A percentile compares a stretch with the other conserved stretches of the same genome.
Evolutionary conservation across 176 grass and related monocot species (phyloP).

Genomic region (Triticum aestivum): DNA sequence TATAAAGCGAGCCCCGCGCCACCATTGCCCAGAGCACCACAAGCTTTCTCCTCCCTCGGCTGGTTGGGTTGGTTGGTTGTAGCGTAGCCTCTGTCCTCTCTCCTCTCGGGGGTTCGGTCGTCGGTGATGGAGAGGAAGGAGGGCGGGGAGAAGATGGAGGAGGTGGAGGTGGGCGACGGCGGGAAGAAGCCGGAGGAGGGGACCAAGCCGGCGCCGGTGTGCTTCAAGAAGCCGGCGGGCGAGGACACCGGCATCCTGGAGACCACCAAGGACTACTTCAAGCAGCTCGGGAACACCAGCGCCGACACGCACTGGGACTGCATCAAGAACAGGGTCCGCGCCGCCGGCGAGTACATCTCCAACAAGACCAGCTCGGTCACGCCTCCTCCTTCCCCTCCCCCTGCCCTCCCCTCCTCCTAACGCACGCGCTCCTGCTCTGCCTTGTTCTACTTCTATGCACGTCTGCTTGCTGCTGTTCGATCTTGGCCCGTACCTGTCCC

Average conservation of each 20-base stretch:
- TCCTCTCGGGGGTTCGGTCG: neutral
- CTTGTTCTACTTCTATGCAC: neutral
- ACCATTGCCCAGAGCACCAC: slow-evolving; percentile 13
- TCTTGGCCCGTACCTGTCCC: no score
- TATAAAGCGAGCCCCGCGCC: slow-evolving; percentile 29
- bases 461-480: neutral
- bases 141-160: neutral
- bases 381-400: neutral
- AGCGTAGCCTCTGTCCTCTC: neutral
- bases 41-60: neutral
- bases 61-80: neutral
- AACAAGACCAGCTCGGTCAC: slow-evolving; percentile 31
- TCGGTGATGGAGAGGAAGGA: neutral
- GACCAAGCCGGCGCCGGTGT: neutral
- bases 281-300: slow-evolving; percentile 45
- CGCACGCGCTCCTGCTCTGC: neutral
- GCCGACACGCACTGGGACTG: slow-evolving; percentile 62
- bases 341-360: slow-evolving; percentile 37
- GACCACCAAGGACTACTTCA: slow-evolving; percentile 48
- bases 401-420: neutral
- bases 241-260: slow-evolving; percentile 33
- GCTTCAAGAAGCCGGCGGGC: slow-evolving; percentile 50
- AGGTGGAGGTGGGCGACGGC: neutral
- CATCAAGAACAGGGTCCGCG: slow-evolving; percentile 48
- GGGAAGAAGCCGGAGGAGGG: neutral